Conservation (phyloP, 768 basidiomycete genomes). For the Boletus reticuloceps region DNA sequence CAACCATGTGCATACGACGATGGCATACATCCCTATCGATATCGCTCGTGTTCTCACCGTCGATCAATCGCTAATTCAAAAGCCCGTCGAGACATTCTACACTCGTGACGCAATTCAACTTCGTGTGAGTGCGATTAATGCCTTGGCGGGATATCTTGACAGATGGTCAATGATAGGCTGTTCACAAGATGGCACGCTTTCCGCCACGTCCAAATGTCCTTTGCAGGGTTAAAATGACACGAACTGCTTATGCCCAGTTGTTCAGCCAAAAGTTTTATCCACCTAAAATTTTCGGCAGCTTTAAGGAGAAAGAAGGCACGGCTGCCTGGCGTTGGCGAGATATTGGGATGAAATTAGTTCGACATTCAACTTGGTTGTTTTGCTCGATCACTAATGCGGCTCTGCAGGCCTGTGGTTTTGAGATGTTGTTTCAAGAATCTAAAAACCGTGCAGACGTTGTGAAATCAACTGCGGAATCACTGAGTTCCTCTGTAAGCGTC, state of each 20-base stretch:
- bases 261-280: slow-evolving; percentile 90
- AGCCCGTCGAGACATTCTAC: slow-evolving; percentile 90
- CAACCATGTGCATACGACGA: slow-evolving; percentile 72
- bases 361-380: slow-evolving; percentile 16
- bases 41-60: slow-evolving; percentile 69
- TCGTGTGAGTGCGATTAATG: slow-evolving; percentile 53
- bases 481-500: slow-evolving; percentile 47
- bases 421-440: slow-evolving; percentile 91
- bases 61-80: slow-evolving; percentile 73
- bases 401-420: slow-evolving; percentile 85
- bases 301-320: slow-evolving; percentile 60
- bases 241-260: slow-evolving; percentile 92
- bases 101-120: slow-evolving; percentile 90
- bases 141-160: slow-evolving; percentile 1
- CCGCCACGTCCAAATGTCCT: slow-evolving; percentile 67
- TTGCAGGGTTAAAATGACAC: slow-evolving; percentile 71
- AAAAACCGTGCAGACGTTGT: slow-evolving; percentile 50
- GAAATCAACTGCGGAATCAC: slow-evolving; percentile 35
- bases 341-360: slow-evolving; percentile 90
- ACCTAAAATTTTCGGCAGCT: slow-evolving; percentile 83
- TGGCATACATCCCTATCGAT: slow-evolving; percentile 76
- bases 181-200: slow-evolving; percentile 88
- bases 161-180: slow-evolving; percentile 51
- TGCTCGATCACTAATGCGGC: neutral
- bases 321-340: slow-evolving; percentile 77